Evolutionary conservation across 495 filamentous ascomycete genomes (phyloP).

Genomic region (Penicillium manginii): DNA sequence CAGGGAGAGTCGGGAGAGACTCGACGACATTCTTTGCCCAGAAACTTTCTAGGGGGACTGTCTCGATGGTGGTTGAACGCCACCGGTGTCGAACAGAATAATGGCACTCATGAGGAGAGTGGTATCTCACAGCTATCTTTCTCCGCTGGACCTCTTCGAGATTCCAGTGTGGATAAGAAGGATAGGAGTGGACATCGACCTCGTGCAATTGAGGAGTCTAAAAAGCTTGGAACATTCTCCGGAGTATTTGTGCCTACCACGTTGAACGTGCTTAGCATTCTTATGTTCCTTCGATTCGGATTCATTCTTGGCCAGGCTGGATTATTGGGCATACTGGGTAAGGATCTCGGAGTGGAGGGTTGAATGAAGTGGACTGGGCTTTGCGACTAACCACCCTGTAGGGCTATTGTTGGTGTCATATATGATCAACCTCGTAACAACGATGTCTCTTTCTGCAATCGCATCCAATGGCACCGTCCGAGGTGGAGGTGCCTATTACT

Average conservation of each 20-base stretch:
- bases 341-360: slow-evolving; percentile 8
- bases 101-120: slow-evolving; percentile 11
- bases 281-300: slow-evolving; percentile 88
- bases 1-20: slow-evolving; percentile 20
- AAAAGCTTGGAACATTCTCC: slow-evolving; percentile 74
- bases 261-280: slow-evolving; percentile 87
- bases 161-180: slow-evolving; percentile 36
- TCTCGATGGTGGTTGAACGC: slow-evolving; percentile 34
- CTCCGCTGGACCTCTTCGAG: slow-evolving; percentile 32
- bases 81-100: slow-evolving; percentile 13
- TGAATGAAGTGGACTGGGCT: neutral
- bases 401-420: slow-evolving; percentile 75
- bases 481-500: slow-evolving; percentile 85
- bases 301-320: slow-evolving; percentile 80
- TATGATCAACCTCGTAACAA: slow-evolving; percentile 79
- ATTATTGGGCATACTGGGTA: slow-evolving; percentile 79
- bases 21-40: slow-evolving; percentile 26
- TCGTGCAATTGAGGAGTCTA: slow-evolving; percentile 52
- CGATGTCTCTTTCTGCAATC: slow-evolving; percentile 84
- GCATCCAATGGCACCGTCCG: slow-evolving; percentile 89
- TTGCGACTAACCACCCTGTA: slow-evolving; percentile 32
- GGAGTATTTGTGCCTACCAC: slow-evolving; percentile 87
- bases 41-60: slow-evolving; percentile 29
- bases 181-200: slow-evolving; percentile 43
- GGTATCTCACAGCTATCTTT: slow-evolving; percentile 15